Percentiles rank a stretch among this genome's conserved stretches.
phyloP scores from a whole-genome alignment of 345 rosid genomes.

The Trapa incisa region DNA sequence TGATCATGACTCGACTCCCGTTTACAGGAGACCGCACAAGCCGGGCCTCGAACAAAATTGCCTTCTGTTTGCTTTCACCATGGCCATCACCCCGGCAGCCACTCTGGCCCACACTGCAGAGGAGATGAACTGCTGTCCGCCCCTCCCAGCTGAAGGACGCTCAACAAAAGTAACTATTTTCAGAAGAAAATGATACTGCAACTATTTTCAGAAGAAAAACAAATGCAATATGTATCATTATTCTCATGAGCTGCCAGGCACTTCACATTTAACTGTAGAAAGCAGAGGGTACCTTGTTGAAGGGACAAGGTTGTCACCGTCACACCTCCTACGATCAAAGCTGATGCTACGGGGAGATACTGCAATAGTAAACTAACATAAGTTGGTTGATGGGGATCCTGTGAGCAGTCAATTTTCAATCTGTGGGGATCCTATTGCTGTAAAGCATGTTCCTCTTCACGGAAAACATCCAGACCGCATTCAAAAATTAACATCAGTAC shows the following conservation, averaged over 20 bases:
- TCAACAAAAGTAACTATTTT: background rate
- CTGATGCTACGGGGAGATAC: conserved; percentile 95
- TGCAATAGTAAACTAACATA: conserved; percentile 17
- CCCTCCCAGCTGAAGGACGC: conserved; percentile 45
- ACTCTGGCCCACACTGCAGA: conserved; percentile 76
- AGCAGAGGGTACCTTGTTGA: conserved; percentile 55
- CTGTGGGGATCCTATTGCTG: too few species aligned
- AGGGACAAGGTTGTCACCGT: conserved; percentile 68
- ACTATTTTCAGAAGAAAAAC: background rate
- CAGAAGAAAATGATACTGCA: background rate
- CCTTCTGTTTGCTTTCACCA: conserved; percentile 76
- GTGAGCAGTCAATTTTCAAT: background rate
- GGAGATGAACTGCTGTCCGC: conserved; percentile 53
- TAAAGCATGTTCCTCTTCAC: too few species aligned
- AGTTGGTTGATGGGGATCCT: background rate
- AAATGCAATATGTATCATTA: background rate
- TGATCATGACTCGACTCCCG: too few species aligned
- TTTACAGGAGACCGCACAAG: conserved; percentile 63
- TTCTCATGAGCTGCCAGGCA: background rate
- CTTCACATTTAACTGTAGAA: background rate
- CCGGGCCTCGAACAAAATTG: conserved; percentile 92
- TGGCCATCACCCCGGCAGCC: conserved; percentile 76
- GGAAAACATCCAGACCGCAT: too few species aligned
- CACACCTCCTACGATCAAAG: conserved; percentile 74
- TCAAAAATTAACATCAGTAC: background rate